Conservation (phyloP, 2,329 filamentous ascomycete genomes). For the Fusarium poae region DNA sequence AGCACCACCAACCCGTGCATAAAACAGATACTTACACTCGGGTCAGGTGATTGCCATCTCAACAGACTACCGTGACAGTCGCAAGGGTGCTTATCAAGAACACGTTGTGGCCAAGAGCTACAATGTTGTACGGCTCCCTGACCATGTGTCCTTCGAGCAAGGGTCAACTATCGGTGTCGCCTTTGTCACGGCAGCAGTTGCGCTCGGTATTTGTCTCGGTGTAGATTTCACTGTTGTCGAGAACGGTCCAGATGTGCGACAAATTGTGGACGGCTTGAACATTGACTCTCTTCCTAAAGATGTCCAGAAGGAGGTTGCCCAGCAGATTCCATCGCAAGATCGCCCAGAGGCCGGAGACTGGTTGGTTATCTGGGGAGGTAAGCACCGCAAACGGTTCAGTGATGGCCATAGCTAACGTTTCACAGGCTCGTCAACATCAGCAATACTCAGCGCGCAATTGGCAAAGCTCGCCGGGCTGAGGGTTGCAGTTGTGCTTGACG, state of each 20-base stretch:
- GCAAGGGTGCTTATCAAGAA: conserved; percentile 79
- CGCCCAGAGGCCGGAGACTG: conserved; percentile 67
- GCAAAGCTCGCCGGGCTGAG: conserved; percentile 74
- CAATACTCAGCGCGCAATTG: conserved; percentile 74
- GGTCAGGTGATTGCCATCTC: conserved; percentile 75
- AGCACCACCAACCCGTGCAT: conserved; percentile 51
- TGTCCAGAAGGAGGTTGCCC: conserved; percentile 53
- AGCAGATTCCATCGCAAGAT: neutral
- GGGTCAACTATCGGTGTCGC: conserved; percentile 77
- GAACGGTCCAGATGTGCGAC: conserved; percentile 68
- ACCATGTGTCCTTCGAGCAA: conserved; percentile 63
- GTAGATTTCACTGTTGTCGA: conserved; percentile 69
- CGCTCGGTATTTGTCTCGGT: conserved; percentile 77
- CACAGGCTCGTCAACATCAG: conserved; percentile 72
- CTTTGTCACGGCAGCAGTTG: conserved; percentile 76
- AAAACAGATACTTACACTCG: conserved; percentile 65
- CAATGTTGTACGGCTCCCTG: conserved; percentile 74
- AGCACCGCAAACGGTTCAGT: accelerated
- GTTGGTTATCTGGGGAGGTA: conserved; percentile 79
- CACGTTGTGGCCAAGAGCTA: conserved; percentile 74
- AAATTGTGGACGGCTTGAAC: neutral
- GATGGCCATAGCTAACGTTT: neutral
- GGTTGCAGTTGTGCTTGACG: conserved; percentile 75
- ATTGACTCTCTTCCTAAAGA: conserved; percentile 66
- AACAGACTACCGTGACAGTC: conserved; percentile 78